A percentile compares a stretch with the other conserved stretches of the same genome.
These are phyloP conservation scores for Senna siamea DNA, from an alignment of 306 rosid genomes.

Conservation along the genomic window DNA sequence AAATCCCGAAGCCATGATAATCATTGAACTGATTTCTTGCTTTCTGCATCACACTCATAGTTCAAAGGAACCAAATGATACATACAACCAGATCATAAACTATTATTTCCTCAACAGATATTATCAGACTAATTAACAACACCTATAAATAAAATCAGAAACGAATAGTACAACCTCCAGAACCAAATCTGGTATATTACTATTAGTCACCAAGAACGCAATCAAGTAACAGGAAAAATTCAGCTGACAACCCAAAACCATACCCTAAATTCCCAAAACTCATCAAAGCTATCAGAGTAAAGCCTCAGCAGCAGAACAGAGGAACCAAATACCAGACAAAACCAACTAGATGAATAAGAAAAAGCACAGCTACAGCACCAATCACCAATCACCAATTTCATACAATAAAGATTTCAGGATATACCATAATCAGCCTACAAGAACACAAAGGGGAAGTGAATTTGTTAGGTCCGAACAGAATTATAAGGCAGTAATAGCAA, in stretches of 20 bases:
- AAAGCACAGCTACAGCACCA: not conserved
- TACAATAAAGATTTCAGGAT: not conserved
- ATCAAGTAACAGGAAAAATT: not conserved
- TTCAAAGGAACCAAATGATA: not conserved
- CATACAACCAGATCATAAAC: not conserved
- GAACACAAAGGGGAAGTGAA: not conserved
- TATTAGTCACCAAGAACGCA: not conserved
- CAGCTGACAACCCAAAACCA: constrained; percentile 9
- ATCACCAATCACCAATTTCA: not conserved
- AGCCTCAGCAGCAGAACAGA: not conserved
- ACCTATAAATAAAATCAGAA: not conserved
- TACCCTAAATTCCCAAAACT: not conserved
- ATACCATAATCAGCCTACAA: not conserved
- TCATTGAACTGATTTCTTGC: not conserved
- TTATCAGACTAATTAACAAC: not conserved
- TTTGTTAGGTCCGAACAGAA: not conserved
- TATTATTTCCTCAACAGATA: not conserved
- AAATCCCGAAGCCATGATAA: not conserved
- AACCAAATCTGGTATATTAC: not conserved
- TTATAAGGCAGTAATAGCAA: not conserved
- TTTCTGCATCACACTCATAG: not conserved
- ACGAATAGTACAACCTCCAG: not conserved
- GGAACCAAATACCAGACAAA: not conserved
- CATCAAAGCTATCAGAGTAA: not conserved
- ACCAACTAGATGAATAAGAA: not conserved